Evolutionary conservation across 2,329 filamentous ascomycete species (phyloP).

Genomic region (Colletotrichum sp.): DNA sequence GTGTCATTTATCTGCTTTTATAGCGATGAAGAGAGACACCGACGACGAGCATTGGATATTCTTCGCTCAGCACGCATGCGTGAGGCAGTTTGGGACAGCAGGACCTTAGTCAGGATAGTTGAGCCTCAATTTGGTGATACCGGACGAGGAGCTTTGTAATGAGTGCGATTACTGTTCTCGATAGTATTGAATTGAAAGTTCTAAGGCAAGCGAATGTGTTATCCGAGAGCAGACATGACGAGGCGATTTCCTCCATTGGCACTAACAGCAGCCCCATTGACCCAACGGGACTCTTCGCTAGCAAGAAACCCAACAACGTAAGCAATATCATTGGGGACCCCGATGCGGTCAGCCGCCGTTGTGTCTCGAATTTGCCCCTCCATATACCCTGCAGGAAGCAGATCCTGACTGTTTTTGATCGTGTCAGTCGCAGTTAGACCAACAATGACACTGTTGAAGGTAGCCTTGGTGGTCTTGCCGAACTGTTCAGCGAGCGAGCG

Average conservation of each 20-base stretch:
- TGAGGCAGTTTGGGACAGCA: no score
- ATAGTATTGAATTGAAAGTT: no score
- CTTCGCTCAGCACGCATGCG: no score
- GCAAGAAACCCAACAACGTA: constrained; percentile 2
- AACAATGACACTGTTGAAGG: constrained; percentile 35
- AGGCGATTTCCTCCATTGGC: not conserved
- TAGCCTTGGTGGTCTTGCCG: constrained; percentile 27
- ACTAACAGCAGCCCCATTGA: not conserved
- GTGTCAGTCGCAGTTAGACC: constrained; percentile 27
- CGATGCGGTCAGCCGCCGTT: not conserved
- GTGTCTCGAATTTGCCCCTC: not conserved
- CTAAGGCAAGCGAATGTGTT: not conserved
- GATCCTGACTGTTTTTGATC: not conserved
- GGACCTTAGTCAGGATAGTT: no score
- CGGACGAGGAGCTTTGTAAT: no score
- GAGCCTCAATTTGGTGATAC: no score
- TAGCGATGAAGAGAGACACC: no score
- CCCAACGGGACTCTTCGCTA: not conserved
- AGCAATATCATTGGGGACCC: not conserved
- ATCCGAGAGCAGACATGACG: not conserved
- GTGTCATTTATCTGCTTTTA: no score
- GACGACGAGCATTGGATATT: no score
- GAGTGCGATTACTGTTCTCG: no score
- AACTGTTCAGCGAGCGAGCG: constrained; percentile 34
- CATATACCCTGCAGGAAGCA: not conserved